Base-by-base conservation (phyloP, 768 basidiomycete genomes). In the Rubroboletus pulcherrimus region DNA sequence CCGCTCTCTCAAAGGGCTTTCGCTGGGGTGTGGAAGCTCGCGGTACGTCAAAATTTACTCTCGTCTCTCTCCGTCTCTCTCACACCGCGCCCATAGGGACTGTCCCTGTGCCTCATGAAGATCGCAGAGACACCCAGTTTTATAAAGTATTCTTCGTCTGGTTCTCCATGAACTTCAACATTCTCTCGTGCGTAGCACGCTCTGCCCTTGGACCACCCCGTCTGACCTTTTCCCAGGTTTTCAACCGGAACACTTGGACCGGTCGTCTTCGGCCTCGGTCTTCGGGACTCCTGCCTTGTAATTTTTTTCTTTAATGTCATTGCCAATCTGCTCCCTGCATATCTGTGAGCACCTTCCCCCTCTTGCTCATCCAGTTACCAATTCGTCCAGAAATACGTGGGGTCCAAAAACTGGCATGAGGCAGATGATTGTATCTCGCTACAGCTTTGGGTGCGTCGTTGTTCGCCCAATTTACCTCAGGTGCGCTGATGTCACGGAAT, bases 401-500 rank as follows among this genome's bases (percentile, higher is more conserved):
- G 89, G 91, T 11, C 89, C 91, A 0, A 85, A 84, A 66, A 74
- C 88, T 1, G 93, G 93, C 11, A 80, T 87, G 64, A 80, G 91
- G 19, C 87, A 93, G 62, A 91, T 94, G 89, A 82, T 90, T 24
- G 80, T 83, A 42, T 85, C 91, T 3, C 72, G 82, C 26, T 85
- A 82, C 65, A 79, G 72, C 52, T 82, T 82, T 60, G 82, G 82
- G 78, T 79, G 14, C 8, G 73, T 64, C 65, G 68, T 47, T 74
- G 74, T 60, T 65, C 74, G 12, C 75, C 74, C 53, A n/a, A 11
- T 9, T 30, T 7, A 6, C 73, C 75, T 49, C 30, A 0, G 4
- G 1, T 14, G 1, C 21, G 6, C 51, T 56, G 9, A 55, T 50
- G 0, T 2, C 29, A 49, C 30, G 31, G 21, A 21, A 21, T 33